Evolutionary conservation across 768 basidiomycete species (phyloP), one percentile per base, ranked within the genome.

Genomic region (Mycena haematopus): DNA sequence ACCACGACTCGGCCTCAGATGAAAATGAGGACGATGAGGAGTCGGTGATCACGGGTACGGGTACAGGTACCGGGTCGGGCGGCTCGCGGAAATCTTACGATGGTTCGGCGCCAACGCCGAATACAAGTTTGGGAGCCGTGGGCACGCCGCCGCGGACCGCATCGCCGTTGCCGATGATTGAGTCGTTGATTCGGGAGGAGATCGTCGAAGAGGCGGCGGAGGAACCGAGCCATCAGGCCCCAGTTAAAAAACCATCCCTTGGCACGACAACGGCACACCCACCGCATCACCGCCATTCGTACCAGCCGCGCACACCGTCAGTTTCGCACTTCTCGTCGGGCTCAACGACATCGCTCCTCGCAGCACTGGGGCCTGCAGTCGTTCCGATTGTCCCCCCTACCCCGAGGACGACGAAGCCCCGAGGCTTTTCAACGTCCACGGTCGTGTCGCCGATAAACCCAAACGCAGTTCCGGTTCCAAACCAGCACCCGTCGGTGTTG

Each of bases 141-240:
- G 53, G 49, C 8, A 72, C 71, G 1, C 70, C 70, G 6, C 69
- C 74, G 21, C 70, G 71, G 31, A 69, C 73, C 1, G 65, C 63
- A 33, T 72, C 75, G 3, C 71, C 66, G 22, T 22, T 67, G 31
- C 66, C 62, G 2, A 64, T 67, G 45, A 15, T 58, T 25, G 52
- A 38, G 38, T 24, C 67, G n/a, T 51, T 68, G 21, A 55, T 66
- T 9, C 63, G 66, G 21, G 57, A 67, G 19, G 57, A 65, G 13
- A 57, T 69, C n/a, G 61, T 65, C 49, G 72, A 68, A 35, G 67
- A 67, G 38, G 38, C 45, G 22, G 58, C 62, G 22, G 62, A 65
- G 55, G 73, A 71, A 27, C 63, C 54, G 14, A 38, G 54, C 19
- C 52, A 53, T 8, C 24, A 33, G 15, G 56, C 74, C 15, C 63